Base-by-base conservation (phyloP, 148 eudicot genomes). In the Fagopyrum tataricum region DNA sequence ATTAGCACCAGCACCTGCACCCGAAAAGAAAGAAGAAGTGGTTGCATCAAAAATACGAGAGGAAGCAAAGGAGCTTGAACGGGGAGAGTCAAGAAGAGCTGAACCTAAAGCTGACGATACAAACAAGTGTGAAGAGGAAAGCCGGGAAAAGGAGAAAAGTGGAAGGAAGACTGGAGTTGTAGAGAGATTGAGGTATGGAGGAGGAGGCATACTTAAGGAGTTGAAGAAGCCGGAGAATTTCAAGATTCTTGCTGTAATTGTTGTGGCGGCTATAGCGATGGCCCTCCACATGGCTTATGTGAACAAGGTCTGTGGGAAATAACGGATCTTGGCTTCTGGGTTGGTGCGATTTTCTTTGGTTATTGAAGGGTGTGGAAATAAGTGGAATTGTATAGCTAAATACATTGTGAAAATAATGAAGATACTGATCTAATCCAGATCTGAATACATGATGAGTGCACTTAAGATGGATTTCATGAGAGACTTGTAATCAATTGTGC, bases 1-100 rank as follows among this genome's bases (percentile, higher is more conserved):
- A 49, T 70, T 18, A 2, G 66, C 66, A 9, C 72, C 74, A 46
- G 70, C 75, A 46, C 76, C 82, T 52, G 67, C 72, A 11, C 72
- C 13, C 20, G 69, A 67, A 17, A 52, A 44, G 48, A 75, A 70
- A 71, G 58, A 74, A 3, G 67, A 21, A n/a, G 56, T 59, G 37
- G 37, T 31, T 31, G 0, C 37, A 31, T 31, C 37, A 31, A 31
- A 31, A 31, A 31, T 3, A 31, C 37, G 37, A 44, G 15, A 43
- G 72, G 51, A 70, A 4, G 51, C 31, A 44, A 70, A 70, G 52
- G 51, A 43, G 46, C 20, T 20, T 20, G 71, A 40, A 20, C 14
- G 42, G 48, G 23, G 5, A n/a, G 48, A 68, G 48, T 40, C 71
- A 15, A 44, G 26, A 26, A 12, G 37, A 14, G 69, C 9, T 64